A percentile compares a stretch with the other conserved stretches of the same genome.
These are phyloP conservation scores for Fusarium burgessii DNA, from an alignment of 2,329 filamentous ascomycete genomes.

Conservation along the genomic window DNA sequence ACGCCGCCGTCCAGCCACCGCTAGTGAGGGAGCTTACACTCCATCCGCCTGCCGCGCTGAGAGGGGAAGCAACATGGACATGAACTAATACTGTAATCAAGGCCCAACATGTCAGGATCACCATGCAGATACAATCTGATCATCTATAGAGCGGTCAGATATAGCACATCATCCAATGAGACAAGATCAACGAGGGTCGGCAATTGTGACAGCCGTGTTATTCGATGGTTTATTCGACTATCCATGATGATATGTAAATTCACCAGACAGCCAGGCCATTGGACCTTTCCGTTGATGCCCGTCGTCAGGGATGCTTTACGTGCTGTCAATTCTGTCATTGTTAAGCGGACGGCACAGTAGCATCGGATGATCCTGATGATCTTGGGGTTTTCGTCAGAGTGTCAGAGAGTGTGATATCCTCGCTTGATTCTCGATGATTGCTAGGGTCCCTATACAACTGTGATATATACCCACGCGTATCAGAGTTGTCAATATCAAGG, in stretches of 20 bases:
- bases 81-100: constrained; percentile 4
- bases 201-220: not conserved
- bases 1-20: not conserved
- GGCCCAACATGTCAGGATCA: constrained; percentile 1
- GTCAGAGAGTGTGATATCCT: constrained; percentile 1
- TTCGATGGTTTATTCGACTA: constrained; percentile 2
- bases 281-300: not conserved
- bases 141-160: not conserved
- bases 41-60: not conserved
- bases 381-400: not conserved
- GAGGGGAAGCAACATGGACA: not conserved
- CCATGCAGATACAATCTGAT: constrained; percentile 4
- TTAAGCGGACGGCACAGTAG: not conserved
- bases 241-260: constrained; percentile 4
- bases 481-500: not conserved
- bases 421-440: not conserved
- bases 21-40: not conserved
- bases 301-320: not conserved
- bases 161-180: not conserved
- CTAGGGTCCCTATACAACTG: not conserved
- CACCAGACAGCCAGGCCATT: not conserved
- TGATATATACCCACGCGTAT: not conserved
- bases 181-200: not conserved
- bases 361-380: constrained; percentile 1
- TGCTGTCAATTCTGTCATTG: constrained; percentile 4